Percentiles rank a stretch among this genome's conserved stretches.
Evolutionary conservation across 192 early-diverging fungal genomes (phyloP).

Genomic region (Coemansia sp.): DNA sequence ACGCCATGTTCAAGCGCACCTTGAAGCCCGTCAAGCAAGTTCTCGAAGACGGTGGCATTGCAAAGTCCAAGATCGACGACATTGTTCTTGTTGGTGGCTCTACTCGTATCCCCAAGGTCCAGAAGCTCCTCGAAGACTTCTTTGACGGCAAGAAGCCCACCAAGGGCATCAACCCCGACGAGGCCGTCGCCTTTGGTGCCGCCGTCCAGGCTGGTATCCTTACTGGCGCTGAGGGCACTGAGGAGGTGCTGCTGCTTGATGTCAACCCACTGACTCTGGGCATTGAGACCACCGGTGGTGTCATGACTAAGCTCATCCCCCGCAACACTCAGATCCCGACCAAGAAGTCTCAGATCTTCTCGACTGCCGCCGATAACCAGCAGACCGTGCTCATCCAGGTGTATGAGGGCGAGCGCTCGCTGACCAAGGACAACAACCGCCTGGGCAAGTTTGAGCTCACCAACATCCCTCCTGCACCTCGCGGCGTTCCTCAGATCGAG

Average conservation of each 20-base stretch:
- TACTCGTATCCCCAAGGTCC: slow-evolving; percentile 96
- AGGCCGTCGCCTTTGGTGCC: slow-evolving; percentile 98
- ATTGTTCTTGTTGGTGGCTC: slow-evolving; percentile 98
- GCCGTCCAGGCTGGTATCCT: slow-evolving; percentile 98
- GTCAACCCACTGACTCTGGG: slow-evolving; percentile 97
- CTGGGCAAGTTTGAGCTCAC: slow-evolving; percentile 97
- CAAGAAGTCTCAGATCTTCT: slow-evolving; percentile 98
- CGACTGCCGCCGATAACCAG: slow-evolving; percentile 97
- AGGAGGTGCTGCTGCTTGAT: slow-evolving; percentile 96
- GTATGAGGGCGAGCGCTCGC: slow-evolving; percentile 98
- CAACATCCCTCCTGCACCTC: slow-evolving; percentile 94
- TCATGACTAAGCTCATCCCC: slow-evolving; percentile 95
- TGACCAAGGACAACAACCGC: slow-evolving; percentile 96
- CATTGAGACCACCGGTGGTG: slow-evolving; percentile 98
- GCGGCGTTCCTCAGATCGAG: slow-evolving; percentile 97
- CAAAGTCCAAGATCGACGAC: slow-evolving; percentile 82
- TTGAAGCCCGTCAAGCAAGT: slow-evolving; percentile 93
- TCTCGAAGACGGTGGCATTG: slow-evolving; percentile 90
- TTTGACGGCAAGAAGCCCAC: slow-evolving; percentile 91
- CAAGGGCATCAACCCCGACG: slow-evolving; percentile 98
- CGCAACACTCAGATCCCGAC: slow-evolving; percentile 99
- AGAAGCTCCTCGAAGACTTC: slow-evolving; percentile 83
- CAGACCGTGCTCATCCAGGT: slow-evolving; percentile 97
- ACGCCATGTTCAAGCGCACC: slow-evolving; percentile 83
- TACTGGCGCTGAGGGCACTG: slow-evolving; percentile 92